phyloP scores from a whole-genome alignment of 495 filamentous ascomycete species.

The Annulohypoxylon stygium region DNA sequence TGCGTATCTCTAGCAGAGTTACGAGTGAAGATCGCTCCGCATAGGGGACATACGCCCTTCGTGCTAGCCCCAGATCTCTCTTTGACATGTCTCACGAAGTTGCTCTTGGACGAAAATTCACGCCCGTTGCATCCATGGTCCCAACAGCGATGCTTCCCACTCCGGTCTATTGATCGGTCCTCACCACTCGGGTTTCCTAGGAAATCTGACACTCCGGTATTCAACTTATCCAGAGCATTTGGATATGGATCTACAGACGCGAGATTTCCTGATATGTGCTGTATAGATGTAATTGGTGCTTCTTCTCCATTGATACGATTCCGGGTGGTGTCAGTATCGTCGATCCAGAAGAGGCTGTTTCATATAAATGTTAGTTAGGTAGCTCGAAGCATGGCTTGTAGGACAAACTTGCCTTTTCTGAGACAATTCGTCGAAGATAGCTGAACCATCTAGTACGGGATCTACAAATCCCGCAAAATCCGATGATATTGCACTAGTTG shows the following conservation, averaged over 20 bases:
- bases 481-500: slow-evolving; percentile 13
- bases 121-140: slow-evolving; percentile 95
- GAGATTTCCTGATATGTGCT: slow-evolving; percentile 45
- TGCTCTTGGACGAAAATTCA: slow-evolving; percentile 96
- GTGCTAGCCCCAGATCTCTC: slow-evolving; percentile 89
- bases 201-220: slow-evolving; percentile 40
- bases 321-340: slow-evolving; percentile 43
- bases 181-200: slow-evolving; percentile 35
- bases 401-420: slow-evolving; percentile 41
- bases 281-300: slow-evolving; percentile 40
- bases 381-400: not conserved
- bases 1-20: slow-evolving; percentile 92
- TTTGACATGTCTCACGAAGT: slow-evolving; percentile 87
- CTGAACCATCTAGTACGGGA: slow-evolving; percentile 39
- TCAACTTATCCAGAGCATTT: slow-evolving; percentile 43
- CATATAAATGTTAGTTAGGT: slow-evolving; percentile 23
- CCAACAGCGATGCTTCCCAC: slow-evolving; percentile 87
- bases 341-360: slow-evolving; percentile 43
- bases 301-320: slow-evolving; percentile 49
- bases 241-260: slow-evolving; percentile 32
- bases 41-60: slow-evolving; percentile 86
- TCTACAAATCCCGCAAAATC: slow-evolving; percentile 41
- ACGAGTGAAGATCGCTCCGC: slow-evolving; percentile 89
- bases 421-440: slow-evolving; percentile 45
- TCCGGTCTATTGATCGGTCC: slow-evolving; percentile 29